These are phyloP conservation scores for Cyclotella cryptica DNA, from an alignment of 108 stramenopile genomes.

Conservation along the genomic window DNA sequence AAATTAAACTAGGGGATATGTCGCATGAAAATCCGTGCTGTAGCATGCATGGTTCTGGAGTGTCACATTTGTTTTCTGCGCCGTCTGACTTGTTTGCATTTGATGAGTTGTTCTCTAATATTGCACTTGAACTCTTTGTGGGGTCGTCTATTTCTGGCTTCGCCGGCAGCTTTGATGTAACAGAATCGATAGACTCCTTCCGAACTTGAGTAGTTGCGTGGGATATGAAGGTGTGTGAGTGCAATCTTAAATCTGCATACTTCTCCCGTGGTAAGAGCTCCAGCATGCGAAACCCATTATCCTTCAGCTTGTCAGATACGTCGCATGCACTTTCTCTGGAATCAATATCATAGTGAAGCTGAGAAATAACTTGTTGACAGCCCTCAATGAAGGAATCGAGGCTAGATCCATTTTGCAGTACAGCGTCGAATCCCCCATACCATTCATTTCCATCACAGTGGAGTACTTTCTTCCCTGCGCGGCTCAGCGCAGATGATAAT, in stretches of 20 bases:
- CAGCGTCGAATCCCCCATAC: constrained; percentile 85
- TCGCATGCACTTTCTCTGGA: too few species aligned
- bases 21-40: constrained; percentile 69
- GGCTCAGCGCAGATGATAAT: constrained; percentile 76
- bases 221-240: constrained; percentile 42
- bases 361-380: background rate
- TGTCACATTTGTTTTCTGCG: background rate
- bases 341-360: too few species aligned
- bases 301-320: background rate
- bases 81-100: background rate
- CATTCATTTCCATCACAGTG: constrained; percentile 82
- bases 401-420: constrained; percentile 52
- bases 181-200: background rate
- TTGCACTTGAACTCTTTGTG: background rate
- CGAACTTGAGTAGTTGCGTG: background rate
- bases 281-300: background rate
- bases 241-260: constrained; percentile 35
- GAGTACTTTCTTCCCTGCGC: constrained; percentile 73
- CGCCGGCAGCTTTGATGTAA: background rate
- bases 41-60: constrained; percentile 23
- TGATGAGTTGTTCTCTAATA: background rate
- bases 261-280: constrained; percentile 29
- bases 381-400: constrained; percentile 47
- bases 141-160: background rate
- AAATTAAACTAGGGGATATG: constrained; percentile 64